These are phyloP conservation scores for Agapanthus africanus DNA, from an alignment of 106 monocot genomes.

Conservation along the genomic window DNA sequence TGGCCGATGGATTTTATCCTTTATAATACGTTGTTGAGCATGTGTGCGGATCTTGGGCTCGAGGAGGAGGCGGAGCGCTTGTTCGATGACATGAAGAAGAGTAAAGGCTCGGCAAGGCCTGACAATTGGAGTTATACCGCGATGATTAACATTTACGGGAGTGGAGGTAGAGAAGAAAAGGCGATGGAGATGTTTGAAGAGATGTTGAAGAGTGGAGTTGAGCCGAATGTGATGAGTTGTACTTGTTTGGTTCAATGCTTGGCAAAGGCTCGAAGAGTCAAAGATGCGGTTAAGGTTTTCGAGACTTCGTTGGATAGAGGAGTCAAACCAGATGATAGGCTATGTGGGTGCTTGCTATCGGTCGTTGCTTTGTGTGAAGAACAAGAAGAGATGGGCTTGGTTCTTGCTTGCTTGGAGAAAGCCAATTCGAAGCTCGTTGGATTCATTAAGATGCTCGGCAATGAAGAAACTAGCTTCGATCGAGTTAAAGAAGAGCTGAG, in stretches of 20 bases:
- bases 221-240: slow-evolving; percentile 75
- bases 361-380: slow-evolving; percentile 42
- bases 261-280: slow-evolving; percentile 58
- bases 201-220: slow-evolving; percentile 51
- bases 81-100: slow-evolving; percentile 75
- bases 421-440: slow-evolving; percentile 44
- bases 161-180: slow-evolving; percentile 49
- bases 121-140: slow-evolving; percentile 87
- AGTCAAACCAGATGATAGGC: slow-evolving; percentile 64
- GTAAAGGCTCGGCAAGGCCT: slow-evolving; percentile 19
- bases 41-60: slow-evolving; percentile 83
- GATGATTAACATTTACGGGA: slow-evolving; percentile 80
- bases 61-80: slow-evolving; percentile 72
- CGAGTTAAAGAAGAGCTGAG: slow-evolving; percentile 32
- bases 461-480: slow-evolving; percentile 28
- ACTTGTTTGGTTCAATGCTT: slow-evolving; percentile 85
- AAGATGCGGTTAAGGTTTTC: slow-evolving; percentile 64
- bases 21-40: slow-evolving; percentile 79
- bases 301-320: slow-evolving; percentile 35
- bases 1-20: slow-evolving; percentile 82
- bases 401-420: slow-evolving; percentile 55
- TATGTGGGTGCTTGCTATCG: slow-evolving; percentile 79
- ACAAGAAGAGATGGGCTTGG: slow-evolving; percentile 26
- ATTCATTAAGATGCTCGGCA: slow-evolving; percentile 37
- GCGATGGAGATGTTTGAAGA: slow-evolving; percentile 60